Base-by-base conservation (phyloP, 345 rosid genomes). In the Populus ilicifolia region DNA sequence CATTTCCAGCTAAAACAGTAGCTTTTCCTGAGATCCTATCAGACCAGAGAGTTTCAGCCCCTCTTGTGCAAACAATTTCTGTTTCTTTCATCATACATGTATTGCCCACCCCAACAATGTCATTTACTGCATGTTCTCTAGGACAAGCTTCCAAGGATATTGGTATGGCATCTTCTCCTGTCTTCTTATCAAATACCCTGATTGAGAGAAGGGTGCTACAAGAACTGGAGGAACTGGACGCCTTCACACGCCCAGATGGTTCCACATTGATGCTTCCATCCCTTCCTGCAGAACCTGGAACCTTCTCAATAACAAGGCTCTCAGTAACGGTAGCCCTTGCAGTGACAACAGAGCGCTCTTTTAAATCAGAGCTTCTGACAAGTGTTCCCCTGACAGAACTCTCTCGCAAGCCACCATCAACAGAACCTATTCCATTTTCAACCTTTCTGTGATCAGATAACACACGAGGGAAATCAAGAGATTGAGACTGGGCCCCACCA, bases 1-100 rank as follows among this genome's bases (percentile, higher is more conserved):
- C 92, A 89, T 94, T 94, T 78, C 99, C 99, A 44, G 98, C 97
- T 80, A 96, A 85, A 81, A 94, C 98, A 23, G 98, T 92, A 75
- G 89, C 97, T 80, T 87, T 91, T 74, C 98, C 98, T 6, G 93
- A 79, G 67, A 96, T 88, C 83, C 97, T 86, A 77, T 96, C 98
- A 75, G 93, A 88, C 98, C 98, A 96, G 78, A 96, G 94, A 77
- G 84, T 91, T 80, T 90, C 86, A 73, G 85, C 86, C 75, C 93
- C 95, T 81, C 80, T 86, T 69, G 87, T 92, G 84, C 97, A 96
- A 81, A 81, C 54, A 78, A 96, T 82, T 80, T 94, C 97, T 7
- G 99, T 94, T 85, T 94, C 98, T 81, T 92, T 91, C 87, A 88
- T 82, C 87, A 80, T 83, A 67, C 83, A 85, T 75, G 92, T 83